phyloP scores from a whole-genome alignment of 495 filamentous ascomycete species.

The Lophium mytilinum region DNA sequence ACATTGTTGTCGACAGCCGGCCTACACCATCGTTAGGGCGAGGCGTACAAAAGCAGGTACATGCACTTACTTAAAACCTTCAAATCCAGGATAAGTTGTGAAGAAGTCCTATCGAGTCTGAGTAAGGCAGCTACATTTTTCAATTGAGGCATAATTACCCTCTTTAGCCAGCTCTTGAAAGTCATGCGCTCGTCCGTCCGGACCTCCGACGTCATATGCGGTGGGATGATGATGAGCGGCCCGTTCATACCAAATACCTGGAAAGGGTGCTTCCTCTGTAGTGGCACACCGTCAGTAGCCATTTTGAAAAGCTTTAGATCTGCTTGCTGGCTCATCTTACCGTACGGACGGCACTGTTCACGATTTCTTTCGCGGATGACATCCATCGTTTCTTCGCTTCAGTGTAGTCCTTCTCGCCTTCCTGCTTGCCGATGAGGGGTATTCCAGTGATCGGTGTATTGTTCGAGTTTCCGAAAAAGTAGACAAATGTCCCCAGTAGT shows the following conservation, averaged over 20 bases:
- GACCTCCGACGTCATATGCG: slow-evolving; percentile 42
- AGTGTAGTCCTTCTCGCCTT: not conserved
- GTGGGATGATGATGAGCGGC: slow-evolving; percentile 40
- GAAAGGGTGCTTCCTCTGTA: slow-evolving; percentile 19
- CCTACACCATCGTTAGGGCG: slow-evolving; percentile 18
- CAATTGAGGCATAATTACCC: slow-evolving; percentile 29
- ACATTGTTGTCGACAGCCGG: slow-evolving; percentile 31
- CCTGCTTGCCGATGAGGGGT: not conserved
- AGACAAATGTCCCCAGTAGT: not conserved
- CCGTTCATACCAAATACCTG: slow-evolving; percentile 33
- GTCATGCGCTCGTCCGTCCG: slow-evolving; percentile 34
- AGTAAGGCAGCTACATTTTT: not conserved
- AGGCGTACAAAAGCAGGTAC: no score
- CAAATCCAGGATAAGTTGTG: slow-evolving; percentile 31
- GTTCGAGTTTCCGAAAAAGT: not conserved
- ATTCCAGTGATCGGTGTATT: not conserved
- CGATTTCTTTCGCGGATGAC: not conserved
- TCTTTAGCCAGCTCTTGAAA: slow-evolving; percentile 36
- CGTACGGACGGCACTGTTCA: not conserved
- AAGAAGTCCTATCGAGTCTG: not conserved
- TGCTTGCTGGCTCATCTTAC: not conserved
- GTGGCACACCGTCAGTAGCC: not conserved
- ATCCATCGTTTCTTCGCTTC: not conserved
- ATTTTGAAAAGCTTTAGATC: not conserved
- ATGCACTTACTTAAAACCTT: slow-evolving; percentile 29